A percentile compares a stretch with the other conserved stretches of the same genome.
Evolutionary conservation across 768 basidiomycete species (phyloP).

Genomic region (Tulasnella sp.): DNA sequence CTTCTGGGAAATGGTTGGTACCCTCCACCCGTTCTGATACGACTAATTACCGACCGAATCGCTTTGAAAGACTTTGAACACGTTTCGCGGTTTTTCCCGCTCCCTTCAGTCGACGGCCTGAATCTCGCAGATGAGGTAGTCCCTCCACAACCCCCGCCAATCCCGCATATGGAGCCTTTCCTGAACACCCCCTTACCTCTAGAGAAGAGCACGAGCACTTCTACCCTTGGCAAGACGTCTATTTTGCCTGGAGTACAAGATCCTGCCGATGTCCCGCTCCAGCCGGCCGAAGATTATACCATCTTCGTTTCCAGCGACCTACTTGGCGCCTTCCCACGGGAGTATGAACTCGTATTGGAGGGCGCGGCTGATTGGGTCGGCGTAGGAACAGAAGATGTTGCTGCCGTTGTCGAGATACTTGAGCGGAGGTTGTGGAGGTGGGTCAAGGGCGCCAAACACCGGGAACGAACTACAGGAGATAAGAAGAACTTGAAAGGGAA

Average conservation of each 20-base stretch:
- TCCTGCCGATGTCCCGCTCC: conserved; percentile 4
- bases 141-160: conserved; percentile 4
- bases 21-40: background rate
- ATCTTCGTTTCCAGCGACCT: conserved; percentile 58
- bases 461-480: no score
- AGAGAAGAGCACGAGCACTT: background rate
- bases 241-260: conserved; percentile 10
- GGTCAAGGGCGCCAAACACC: no score
- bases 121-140: background rate
- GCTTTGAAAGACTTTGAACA: background rate
- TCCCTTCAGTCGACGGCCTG: conserved; percentile 11
- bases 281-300: conserved; percentile 32
- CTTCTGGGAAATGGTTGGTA: no score
- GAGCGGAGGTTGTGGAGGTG: conserved; percentile 50
- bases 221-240: no score
- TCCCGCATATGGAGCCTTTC: background rate
- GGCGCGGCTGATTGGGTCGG: conserved; percentile 46
- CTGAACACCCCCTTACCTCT: background rate
- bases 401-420: conserved; percentile 45
- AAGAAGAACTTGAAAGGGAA: no score
- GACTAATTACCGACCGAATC: background rate
- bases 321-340: conserved; percentile 42
- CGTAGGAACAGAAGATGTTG: conserved; percentile 39
- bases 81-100: background rate
- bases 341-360: conserved; percentile 39